A percentile compares a stretch with the other conserved stretches of the same genome.
These are phyloP conservation scores for Dendryphion nanum DNA, from an alignment of 2,329 filamentous ascomycete genomes.

Conservation along the genomic window DNA sequence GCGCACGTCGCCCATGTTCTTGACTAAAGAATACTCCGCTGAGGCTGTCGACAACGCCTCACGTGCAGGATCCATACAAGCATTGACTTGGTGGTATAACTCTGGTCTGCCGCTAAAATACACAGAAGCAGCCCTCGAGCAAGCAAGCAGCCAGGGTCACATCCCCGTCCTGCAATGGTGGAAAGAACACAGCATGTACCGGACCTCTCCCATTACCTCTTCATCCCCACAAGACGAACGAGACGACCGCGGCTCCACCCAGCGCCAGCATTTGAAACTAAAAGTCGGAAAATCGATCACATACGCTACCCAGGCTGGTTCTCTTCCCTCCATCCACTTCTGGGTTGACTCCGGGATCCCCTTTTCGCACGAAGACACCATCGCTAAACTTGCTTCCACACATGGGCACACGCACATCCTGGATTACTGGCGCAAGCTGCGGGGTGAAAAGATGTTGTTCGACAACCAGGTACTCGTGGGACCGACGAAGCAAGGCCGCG, in stretches of 20 bases:
- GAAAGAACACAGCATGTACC: conserved; percentile 64
- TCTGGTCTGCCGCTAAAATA: conserved; percentile 79
- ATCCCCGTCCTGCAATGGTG: conserved; percentile 92
- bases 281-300: conserved; percentile 84
- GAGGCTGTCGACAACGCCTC: conserved; percentile 88
- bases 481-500: conserved; percentile 82
- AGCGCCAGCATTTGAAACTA: conserved; percentile 49
- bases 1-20: conserved; percentile 77
- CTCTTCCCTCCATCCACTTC: conserved; percentile 76
- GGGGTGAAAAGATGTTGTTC: conserved; percentile 75
- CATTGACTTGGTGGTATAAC: conserved; percentile 89
- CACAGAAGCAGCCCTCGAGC: conserved; percentile 82
- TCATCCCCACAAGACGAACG: conserved; percentile 5
- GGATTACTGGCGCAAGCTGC: conserved; percentile 75
- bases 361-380: conserved; percentile 74
- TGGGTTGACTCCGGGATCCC: conserved; percentile 82
- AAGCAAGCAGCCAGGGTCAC: conserved; percentile 80
- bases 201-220: conserved; percentile 21
- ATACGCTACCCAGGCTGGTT: conserved; percentile 79
- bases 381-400: conserved; percentile 79
- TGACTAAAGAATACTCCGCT: conserved; percentile 80
- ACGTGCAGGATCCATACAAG: conserved; percentile 77
- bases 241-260: conserved; percentile 12
- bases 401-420: conserved; percentile 83
- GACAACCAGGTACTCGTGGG: conserved; percentile 81